Base-by-base conservation (phyloP, 495 filamentous ascomycete genomes). In the Xylaria venustula region DNA sequence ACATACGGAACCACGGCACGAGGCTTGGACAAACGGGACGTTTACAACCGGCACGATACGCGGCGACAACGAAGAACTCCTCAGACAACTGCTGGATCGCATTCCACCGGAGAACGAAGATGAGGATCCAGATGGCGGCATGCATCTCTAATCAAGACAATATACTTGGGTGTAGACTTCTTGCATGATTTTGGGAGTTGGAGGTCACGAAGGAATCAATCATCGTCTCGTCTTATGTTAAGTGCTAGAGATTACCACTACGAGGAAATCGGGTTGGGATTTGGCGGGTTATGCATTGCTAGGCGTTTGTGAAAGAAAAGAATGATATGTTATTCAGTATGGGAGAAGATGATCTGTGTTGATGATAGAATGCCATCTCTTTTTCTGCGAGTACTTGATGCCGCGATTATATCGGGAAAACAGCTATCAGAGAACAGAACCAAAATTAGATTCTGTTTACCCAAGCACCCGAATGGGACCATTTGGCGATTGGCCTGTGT, bases 121-220 rank as follows among this genome's bases (percentile, higher is more conserved):
- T 32, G 78, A 81, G 17, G 81, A 81, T 26, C 79, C 80, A 7
- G 80, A 86, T 40, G 83, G 81, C 17, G 88, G 89, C 9, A 77
- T 92, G 67, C 85, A 90, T 73, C 73, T 91, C 54, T 91, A 71
- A 82, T 34, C 25, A 28, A 8, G 20, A 0, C 9, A 41, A 22
- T 0, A 37, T 41, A 54, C 8, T 34, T 34, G 30, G 5, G 5
- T 34, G 30, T 34, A 5, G 11, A 5, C 11, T 5, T 34, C 5
- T 15, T 22, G 41, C 25, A 30, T 50, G 34, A 12, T 5, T 20
- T 17, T 51, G 34, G 32, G n/a, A 32, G 19, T 26, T 22, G 1
- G 9, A 9, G 56, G 15, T 23, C 7, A 11, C 36, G 22, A 48
- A 32, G n/a, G n/a, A n/a, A n/a, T 25, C 6, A 14, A 19, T 48